Evolutionary conservation across 2,329 filamentous ascomycete species (phyloP).

Genomic region (Talaromyces sp.): DNA sequence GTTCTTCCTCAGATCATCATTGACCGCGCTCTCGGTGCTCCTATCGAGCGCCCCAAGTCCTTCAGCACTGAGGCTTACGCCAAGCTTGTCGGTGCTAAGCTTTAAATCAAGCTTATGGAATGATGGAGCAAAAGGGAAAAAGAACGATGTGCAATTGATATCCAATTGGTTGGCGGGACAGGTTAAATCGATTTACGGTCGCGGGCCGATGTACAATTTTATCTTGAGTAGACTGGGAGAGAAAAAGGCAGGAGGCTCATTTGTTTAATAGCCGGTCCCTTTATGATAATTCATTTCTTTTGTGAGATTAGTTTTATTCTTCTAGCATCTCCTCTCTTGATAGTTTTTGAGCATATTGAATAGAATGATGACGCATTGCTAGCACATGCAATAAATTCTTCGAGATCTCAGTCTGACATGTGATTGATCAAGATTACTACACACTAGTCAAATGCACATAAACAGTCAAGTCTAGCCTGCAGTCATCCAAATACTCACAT

Average conservation of each 20-base stretch:
- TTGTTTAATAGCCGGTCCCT: constrained; percentile 1
- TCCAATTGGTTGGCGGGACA: not conserved
- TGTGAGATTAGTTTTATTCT: not conserved
- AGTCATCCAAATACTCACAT: not conserved
- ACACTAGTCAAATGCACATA: no score
- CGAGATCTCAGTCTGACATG: constrained; percentile 4
- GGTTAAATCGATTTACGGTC: constrained; percentile 24
- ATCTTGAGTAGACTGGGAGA: constrained; percentile 19
- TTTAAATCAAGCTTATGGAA: constrained; percentile 60
- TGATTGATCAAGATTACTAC: not conserved
- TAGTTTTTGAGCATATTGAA: constrained; percentile 1
- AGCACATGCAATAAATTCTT: constrained; percentile 4
- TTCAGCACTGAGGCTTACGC: constrained; percentile 97
- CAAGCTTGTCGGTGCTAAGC: constrained; percentile 85
- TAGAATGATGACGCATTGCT: not conserved
- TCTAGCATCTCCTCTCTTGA: not conserved
- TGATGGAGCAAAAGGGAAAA: not conserved
- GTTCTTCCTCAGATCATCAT: constrained; percentile 99
- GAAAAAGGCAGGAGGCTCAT: constrained; percentile 1
- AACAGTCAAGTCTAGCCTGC: not conserved
- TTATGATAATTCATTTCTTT: constrained; percentile 10
- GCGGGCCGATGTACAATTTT: constrained; percentile 2
- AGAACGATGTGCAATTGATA: not conserved
- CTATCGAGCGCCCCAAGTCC: constrained; percentile 98
- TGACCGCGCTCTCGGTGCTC: constrained; percentile 92